Evolutionary conservation across 2,329 filamentous ascomycete genomes (phyloP).

Genomic region (Keithomyces neogunnii): DNA sequence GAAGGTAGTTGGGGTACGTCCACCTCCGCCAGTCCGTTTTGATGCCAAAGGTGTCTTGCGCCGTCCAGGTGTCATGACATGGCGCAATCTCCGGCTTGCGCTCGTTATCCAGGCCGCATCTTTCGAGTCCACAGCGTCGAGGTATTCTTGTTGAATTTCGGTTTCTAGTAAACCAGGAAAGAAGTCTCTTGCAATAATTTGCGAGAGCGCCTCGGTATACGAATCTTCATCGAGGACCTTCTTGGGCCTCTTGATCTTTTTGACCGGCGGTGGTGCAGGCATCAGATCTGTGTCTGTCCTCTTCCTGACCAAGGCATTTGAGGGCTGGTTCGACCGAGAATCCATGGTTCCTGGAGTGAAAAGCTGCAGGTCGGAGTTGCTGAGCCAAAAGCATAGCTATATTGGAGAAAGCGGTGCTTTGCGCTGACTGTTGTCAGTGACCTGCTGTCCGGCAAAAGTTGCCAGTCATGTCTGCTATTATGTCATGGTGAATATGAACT

Average conservation of each 20-base stretch:
- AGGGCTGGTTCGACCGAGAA: background rate
- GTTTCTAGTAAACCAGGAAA: constrained; percentile 86
- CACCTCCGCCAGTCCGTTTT: constrained; percentile 20
- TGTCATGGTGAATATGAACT: no score
- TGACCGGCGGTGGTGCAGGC: constrained; percentile 76
- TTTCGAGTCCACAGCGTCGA: constrained; percentile 81
- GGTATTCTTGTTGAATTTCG: constrained; percentile 82
- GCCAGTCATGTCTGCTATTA: no score
- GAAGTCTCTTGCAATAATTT: constrained; percentile 94
- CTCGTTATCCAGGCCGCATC: constrained; percentile 80
- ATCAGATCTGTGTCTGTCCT: constrained; percentile 63
- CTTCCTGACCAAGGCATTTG: constrained; percentile 54
- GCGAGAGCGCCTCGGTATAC: constrained; percentile 82
- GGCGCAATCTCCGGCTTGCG: constrained; percentile 61
- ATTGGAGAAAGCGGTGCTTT: background rate
- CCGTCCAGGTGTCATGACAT: constrained; percentile 75
- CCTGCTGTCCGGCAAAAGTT: no score
- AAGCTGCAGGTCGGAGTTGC: background rate
- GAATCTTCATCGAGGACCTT: constrained; percentile 88
- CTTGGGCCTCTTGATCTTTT: constrained; percentile 84
- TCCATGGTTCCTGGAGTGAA: constrained; percentile 23
- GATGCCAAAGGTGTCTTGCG: constrained; percentile 15
- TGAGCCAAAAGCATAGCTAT: background rate
- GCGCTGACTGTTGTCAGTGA: background rate
- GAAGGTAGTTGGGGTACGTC: constrained; percentile 56